These are phyloP conservation scores for Linderina pennispora DNA, from an alignment of 192 early-diverging fungal species.

Conservation along the genomic window DNA sequence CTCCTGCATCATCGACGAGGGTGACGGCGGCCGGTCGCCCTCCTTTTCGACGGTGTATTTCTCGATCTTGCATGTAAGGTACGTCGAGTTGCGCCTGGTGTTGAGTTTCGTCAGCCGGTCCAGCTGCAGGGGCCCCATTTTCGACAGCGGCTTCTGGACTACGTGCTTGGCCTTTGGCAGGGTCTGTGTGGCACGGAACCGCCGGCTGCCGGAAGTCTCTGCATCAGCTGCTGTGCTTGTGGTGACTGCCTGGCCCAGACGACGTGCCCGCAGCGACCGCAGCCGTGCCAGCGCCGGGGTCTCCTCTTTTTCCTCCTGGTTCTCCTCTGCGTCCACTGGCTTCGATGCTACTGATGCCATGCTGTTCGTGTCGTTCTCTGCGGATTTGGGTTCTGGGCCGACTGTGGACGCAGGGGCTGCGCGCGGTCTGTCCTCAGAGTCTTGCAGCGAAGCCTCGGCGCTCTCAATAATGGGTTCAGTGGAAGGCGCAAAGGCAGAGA, in stretches of 20 bases:
- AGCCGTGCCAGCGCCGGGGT: constrained; percentile 16
- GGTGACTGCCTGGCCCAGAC: neutral
- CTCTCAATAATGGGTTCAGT: neutral
- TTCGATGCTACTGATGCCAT: neutral
- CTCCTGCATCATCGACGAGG: constrained; percentile 32
- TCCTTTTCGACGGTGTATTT: constrained; percentile 6
- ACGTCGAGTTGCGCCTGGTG: constrained; percentile 36
- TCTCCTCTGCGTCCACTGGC: neutral
- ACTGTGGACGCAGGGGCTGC: no score
- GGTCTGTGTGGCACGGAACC: constrained; percentile 31
- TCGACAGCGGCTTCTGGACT: constrained; percentile 6
- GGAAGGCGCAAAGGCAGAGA: constrained; percentile 6
- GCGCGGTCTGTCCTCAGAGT: neutral
- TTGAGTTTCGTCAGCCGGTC: constrained; percentile 46
- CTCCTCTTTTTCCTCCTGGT: constrained; percentile 1
- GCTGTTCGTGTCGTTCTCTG: neutral
- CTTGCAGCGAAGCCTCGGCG: neutral
- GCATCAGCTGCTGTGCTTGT: neutral
- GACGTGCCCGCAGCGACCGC: constrained; percentile 20
- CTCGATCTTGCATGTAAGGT: constrained; percentile 38
- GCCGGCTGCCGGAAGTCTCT: neutral
- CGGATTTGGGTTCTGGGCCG: no score
- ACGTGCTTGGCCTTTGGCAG: neutral
- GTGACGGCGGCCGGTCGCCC: constrained; percentile 29
- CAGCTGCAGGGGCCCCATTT: constrained; percentile 38